A percentile compares a stretch with the other conserved stretches of the same genome.
phyloP scores from a whole-genome alignment of 139 green algal species.

The Chlorella sp. region DNA sequence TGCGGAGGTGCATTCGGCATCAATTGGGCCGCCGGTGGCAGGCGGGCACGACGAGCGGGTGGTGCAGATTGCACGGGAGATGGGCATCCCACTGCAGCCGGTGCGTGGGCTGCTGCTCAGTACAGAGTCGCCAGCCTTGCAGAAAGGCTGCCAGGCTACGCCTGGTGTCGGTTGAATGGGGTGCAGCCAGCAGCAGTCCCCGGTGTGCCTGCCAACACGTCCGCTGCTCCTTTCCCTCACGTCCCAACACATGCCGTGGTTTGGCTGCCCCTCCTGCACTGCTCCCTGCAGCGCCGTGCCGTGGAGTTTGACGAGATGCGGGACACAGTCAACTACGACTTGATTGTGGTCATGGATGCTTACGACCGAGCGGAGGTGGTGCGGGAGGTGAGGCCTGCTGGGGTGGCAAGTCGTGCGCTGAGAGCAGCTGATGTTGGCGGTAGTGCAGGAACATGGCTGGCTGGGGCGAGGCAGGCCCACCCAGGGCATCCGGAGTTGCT shows the following conservation, averaged over 20 bases:
- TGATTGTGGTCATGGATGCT: slow-evolving; percentile 71
- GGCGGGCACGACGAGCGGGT: slow-evolving; percentile 41
- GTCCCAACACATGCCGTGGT: too few species aligned
- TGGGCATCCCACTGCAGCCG: slow-evolving; percentile 5
- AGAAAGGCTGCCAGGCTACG: too few species aligned
- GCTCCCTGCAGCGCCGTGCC: background rate
- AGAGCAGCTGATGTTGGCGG: too few species aligned
- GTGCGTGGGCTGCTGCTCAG: background rate
- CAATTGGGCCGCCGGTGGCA: slow-evolving; percentile 36
- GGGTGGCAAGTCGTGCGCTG: too few species aligned
- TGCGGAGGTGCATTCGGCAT: slow-evolving; percentile 44
- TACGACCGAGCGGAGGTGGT: slow-evolving; percentile 66
- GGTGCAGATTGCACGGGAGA: slow-evolving; percentile 12
- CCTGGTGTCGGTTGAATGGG: too few species aligned
- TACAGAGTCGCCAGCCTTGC: too few species aligned
- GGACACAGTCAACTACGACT: slow-evolving; percentile 62
- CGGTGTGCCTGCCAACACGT: too few species aligned
- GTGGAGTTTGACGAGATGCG: slow-evolving; percentile 59
- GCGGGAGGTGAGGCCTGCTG: slow-evolving; percentile 36
- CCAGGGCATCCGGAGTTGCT: too few species aligned
- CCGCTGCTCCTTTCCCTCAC: too few species aligned
- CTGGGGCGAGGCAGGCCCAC: too few species aligned
- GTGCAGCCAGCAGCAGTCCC: too few species aligned
- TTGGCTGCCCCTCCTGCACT: background rate
- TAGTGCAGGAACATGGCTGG: too few species aligned